Conservation (phyloP, 1,139 yeast species). For the Candida dubliniensis region DNA sequence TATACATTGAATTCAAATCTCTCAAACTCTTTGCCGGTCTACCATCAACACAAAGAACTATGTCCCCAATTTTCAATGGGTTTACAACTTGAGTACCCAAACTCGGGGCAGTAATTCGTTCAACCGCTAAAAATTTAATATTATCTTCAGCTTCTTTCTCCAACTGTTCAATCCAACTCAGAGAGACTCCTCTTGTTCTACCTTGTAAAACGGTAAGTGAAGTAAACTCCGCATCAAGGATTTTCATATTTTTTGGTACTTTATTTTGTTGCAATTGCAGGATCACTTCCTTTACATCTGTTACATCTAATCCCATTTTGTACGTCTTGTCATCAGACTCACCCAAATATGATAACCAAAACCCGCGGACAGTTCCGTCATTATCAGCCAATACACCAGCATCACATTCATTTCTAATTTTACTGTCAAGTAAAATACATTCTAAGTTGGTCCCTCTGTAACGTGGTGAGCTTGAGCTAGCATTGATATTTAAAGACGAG, state of each 20-base stretch:
- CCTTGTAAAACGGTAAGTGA: constrained; percentile 73
- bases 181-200: constrained; percentile 81
- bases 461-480: constrained; percentile 68
- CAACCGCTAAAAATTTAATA: constrained; percentile 70
- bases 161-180: constrained; percentile 71
- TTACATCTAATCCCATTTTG: constrained; percentile 78
- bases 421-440: constrained; percentile 72
- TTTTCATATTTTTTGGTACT: constrained; percentile 56
- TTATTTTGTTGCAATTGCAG: constrained; percentile 51
- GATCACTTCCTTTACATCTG: constrained; percentile 62
- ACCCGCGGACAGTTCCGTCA: constrained; percentile 77
- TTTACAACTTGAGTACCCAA: constrained; percentile 20
- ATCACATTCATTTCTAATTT: constrained; percentile 69
- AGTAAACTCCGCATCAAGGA: constrained; percentile 77
- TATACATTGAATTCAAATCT: constrained; percentile 60
- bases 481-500: constrained; percentile 71
- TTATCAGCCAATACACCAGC: constrained; percentile 79
- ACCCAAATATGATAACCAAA: constrained; percentile 83
- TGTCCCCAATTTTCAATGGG: constrained; percentile 62
- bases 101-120: constrained; percentile 61
- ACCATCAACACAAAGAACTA: constrained; percentile 68
- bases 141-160: constrained; percentile 62
- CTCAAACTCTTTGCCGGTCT: constrained; percentile 62
- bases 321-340: constrained; percentile 67
- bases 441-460: constrained; percentile 86